phyloP scores from a whole-genome alignment of 257 asterid species.

The Solanum tarapatanum region DNA sequence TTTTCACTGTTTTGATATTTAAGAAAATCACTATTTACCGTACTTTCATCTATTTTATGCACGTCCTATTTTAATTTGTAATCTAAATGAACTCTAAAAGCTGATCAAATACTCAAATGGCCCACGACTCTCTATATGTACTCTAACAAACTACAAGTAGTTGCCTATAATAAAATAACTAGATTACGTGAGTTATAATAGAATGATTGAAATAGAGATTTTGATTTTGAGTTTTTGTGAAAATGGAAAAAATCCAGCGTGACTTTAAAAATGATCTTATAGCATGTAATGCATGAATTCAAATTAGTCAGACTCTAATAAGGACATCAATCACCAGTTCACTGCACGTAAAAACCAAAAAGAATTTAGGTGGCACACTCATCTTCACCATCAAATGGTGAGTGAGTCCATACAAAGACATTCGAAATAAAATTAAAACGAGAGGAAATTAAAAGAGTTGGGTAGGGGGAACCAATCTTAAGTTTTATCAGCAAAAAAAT shows the following conservation, averaged over 20 bases:
- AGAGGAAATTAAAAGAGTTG: not conserved
- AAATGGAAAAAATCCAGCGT: accelerated
- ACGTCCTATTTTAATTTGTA: not conserved
- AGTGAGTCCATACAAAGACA: not conserved
- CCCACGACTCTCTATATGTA: too few relatives aligned
- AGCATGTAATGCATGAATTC: too few relatives aligned
- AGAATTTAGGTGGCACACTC: too few relatives aligned
- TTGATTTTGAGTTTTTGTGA: accelerated
- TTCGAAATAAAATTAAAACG: not conserved
- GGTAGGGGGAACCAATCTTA: not conserved
- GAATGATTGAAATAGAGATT: not conserved
- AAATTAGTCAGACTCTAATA: too few relatives aligned
- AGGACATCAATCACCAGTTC: too few relatives aligned
- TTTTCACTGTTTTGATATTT: not conserved
- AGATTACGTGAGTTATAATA: accelerated
- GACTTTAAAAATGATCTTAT: too few relatives aligned
- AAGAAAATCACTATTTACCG: not conserved
- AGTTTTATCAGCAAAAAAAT: not conserved
- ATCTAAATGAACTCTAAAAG: too few relatives aligned
- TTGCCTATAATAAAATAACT: not conserved
- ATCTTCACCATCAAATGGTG: not conserved
- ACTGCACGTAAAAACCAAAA: too few relatives aligned
- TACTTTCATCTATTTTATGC: not conserved
- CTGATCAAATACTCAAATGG: too few relatives aligned
- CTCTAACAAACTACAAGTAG: not conserved